Conservation (phyloP, 169 alveolate genomes). For the Neospora caninum region DNA sequence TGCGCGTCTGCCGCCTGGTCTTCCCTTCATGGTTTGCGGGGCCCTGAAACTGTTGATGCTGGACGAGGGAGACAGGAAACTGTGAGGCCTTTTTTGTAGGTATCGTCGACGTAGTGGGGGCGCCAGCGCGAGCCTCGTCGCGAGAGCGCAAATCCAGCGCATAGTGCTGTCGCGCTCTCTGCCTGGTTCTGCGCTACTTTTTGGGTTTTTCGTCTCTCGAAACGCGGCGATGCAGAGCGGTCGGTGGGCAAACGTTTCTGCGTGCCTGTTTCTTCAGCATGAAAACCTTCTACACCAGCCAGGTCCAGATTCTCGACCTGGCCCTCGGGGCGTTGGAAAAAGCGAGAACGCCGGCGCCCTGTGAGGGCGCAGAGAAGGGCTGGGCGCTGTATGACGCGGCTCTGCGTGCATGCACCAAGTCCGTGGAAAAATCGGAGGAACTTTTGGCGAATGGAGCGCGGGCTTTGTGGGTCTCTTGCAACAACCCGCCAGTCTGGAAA, state of each 20-base stretch:
- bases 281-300: neutral
- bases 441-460: conserved; percentile 9
- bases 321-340: neutral
- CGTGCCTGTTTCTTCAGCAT: neutral
- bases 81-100: too few relatives aligned
- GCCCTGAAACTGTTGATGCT: too few relatives aligned
- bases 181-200: too few relatives aligned
- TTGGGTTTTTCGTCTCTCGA: too few relatives aligned
- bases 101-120: too few relatives aligned
- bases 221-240: too few relatives aligned
- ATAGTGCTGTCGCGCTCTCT: too few relatives aligned
- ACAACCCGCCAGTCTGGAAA: neutral
- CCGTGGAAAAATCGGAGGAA: conserved; percentile 11
- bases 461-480: neutral
- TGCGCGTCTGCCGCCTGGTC: too few relatives aligned
- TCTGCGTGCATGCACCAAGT: neutral
- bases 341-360: neutral
- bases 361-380: neutral
- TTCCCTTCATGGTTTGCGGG: too few relatives aligned
- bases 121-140: too few relatives aligned
- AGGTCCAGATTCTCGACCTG: neutral
- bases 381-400: neutral
- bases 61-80: too few relatives aligned
- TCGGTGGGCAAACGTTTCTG: neutral
- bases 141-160: too few relatives aligned